Percentiles rank a stretch among this genome's conserved stretches.
These are phyloP conservation scores for Coemansia sp. DNA, from an alignment of 192 early-diverging fungal species.

Conservation along the genomic window DNA sequence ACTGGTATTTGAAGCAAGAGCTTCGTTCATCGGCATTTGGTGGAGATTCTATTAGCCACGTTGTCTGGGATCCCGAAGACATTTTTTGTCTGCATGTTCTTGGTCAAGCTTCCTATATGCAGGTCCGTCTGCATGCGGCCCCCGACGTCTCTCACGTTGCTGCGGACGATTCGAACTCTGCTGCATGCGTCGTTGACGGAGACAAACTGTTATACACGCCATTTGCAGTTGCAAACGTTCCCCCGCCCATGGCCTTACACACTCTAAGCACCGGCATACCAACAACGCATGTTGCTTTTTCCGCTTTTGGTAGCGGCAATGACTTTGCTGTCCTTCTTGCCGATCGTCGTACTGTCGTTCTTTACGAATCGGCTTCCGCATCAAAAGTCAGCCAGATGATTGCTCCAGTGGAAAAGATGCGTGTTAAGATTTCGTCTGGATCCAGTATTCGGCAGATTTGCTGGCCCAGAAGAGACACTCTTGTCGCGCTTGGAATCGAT, in stretches of 20 bases:
- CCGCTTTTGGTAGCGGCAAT: conserved; percentile 58
- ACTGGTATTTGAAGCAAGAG: conserved; percentile 95
- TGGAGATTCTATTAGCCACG: conserved; percentile 34
- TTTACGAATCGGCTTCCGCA: conserved; percentile 13
- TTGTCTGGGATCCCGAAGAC: conserved; percentile 82
- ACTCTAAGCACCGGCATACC: conserved; percentile 9
- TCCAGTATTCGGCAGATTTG: conserved; percentile 62
- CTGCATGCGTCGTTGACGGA: conserved; percentile 81
- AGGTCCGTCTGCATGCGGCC: conserved; percentile 18
- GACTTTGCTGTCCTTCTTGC: conserved; percentile 70
- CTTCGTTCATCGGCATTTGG: conserved; percentile 47
- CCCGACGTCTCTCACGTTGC: conserved; percentile 21
- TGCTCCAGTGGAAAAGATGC: conserved; percentile 19
- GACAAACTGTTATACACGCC: conserved; percentile 43
- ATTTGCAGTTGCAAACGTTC: conserved; percentile 73
- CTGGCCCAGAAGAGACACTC: conserved; percentile 54
- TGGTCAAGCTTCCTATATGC: conserved; percentile 18
- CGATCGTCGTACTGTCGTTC: conserved; percentile 43
- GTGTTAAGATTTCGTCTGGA: neutral
- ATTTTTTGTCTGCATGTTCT: conserved; percentile 63
- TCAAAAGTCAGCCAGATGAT: conserved; percentile 13
- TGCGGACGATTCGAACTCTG: conserved; percentile 23
- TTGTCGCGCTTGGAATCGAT: conserved; percentile 56
- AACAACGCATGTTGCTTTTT: conserved; percentile 63
- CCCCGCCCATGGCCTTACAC: conserved; percentile 85